A percentile compares a stretch with the other conserved stretches of the same genome.
Conservation (phyloP, 169 alveolate genomes). For the Perkinsus olseni region DNA sequence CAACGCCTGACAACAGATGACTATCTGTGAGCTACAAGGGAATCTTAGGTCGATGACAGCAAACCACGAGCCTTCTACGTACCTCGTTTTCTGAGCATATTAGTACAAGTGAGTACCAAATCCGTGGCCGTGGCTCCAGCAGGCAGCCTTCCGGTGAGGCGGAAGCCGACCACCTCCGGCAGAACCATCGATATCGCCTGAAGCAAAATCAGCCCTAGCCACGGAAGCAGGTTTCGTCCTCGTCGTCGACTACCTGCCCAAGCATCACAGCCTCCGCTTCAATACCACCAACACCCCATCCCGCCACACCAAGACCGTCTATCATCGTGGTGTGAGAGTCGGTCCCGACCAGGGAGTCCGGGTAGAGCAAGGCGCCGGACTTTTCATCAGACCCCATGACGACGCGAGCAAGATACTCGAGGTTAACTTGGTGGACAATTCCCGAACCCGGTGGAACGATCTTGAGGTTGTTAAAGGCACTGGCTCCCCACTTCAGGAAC, state of each 20-base stretch:
- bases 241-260: conserved; percentile 48
- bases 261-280: conserved; percentile 97
- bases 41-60: too few relatives aligned
- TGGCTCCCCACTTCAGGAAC: conserved; percentile 94
- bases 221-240: not conserved
- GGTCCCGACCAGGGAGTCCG: conserved; percentile 93
- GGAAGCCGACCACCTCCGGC: conserved; percentile 91
- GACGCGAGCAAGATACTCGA: conserved; percentile 73
- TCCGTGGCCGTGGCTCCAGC: conserved; percentile 82
- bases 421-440: conserved; percentile 86
- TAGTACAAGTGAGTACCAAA: conserved; percentile 71
- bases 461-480: conserved; percentile 81
- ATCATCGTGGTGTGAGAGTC: conserved; percentile 98
- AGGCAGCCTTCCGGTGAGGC: conserved; percentile 79
- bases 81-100: conserved; percentile 77
- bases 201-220: not conserved
- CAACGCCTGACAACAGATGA: conserved; percentile 54
- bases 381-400: conserved; percentile 50
- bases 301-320: conserved; percentile 90
- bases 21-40: too few relatives aligned
- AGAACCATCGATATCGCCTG: conserved; percentile 88
- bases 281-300: conserved; percentile 97
- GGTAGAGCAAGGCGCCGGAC: conserved; percentile 61
- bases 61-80: not conserved
- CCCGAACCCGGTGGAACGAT: conserved; percentile 97